phyloP scores from a whole-genome alignment of 371 early-diverging fungal genomes.

The Nematocida minor region DNA sequence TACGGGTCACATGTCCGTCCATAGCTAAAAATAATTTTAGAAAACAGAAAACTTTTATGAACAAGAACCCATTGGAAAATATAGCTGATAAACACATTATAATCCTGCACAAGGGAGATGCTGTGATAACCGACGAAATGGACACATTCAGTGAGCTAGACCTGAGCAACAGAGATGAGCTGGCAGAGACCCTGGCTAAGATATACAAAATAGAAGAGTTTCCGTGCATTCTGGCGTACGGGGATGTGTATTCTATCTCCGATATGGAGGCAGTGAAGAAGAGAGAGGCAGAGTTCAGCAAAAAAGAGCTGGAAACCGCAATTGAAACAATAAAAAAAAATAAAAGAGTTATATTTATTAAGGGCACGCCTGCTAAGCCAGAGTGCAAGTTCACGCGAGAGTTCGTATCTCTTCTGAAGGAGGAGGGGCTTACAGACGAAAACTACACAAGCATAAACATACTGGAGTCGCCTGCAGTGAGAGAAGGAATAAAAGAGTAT shows the following conservation, averaged over 20 bases:
- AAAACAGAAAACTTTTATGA: background rate
- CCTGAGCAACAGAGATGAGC: background rate
- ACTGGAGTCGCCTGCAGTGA: constrained; percentile 71
- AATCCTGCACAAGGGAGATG: background rate
- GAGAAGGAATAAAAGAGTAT: constrained; percentile 70
- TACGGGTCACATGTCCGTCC: constrained; percentile 49
- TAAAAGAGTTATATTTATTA: constrained; percentile 81
- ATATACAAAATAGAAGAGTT: constrained; percentile 17
- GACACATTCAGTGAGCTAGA: background rate
- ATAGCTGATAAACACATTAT: background rate
- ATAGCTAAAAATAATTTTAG: background rate
- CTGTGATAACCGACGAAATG: constrained; percentile 16
- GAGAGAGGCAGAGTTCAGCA: constrained; percentile 21
- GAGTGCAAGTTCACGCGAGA: constrained; percentile 61
- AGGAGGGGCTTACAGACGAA: background rate
- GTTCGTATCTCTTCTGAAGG: constrained; percentile 40
- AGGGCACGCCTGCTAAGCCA: constrained; percentile 68
- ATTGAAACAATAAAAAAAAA: constrained; percentile 47
- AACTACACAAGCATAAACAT: constrained; percentile 72
- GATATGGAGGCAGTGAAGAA: constrained; percentile 34
- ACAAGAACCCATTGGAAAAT: background rate
- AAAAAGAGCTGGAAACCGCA: constrained; percentile 5
- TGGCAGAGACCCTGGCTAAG: background rate
- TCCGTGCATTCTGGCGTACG: constrained; percentile 30
- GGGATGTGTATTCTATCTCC: constrained; percentile 5